Evolutionary conservation across 75 land plant genomes (phyloP), one percentile per base, ranked within the genome.

Genomic region (Gnetum montanum): DNA sequence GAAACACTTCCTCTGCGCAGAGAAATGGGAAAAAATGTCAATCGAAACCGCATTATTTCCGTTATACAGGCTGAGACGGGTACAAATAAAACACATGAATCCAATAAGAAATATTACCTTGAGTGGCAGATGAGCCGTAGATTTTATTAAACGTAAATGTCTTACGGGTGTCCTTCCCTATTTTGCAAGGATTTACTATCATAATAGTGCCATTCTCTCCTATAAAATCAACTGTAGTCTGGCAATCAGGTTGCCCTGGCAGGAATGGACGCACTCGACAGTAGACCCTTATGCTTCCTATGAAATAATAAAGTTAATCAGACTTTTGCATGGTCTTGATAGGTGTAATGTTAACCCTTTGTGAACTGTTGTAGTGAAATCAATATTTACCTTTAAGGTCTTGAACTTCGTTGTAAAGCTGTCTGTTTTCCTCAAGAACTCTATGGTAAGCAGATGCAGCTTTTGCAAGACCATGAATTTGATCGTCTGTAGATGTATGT

Each of bases 401-500:
- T 73, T 88, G 94, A 11, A 88, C 78, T 80, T 88, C 81, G 71
- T 85, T 88, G 64, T 81, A 85, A 4, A 88, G 94, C 36, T 61
- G 12, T 0, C 89, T 73, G 46, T 88, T 88, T 63, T 88, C 94
- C 23, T 83, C 85, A n/a, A 86, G 67, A 46, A 88, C 70, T 45
- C 81, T 77, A 48, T 81, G 74, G 41, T 88, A 88, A 1, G 68
- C 78, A 41, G 77, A 60, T 8, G 83, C 76, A 7, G 86, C 71
- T 44, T 51, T 44, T 38, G 60, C 73, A 31, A 79, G 66, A 33
- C 67, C 77, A 49, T 82, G 76, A 6, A 86, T 36, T 50, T 70
- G 71, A 18, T 49, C 45, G 11, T 31, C 88, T 85, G 70, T 16
- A 8, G 31, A 12, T 41, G 18, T 41, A n/a, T n/a, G n/a, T n/a